Evolutionary conservation across 768 basidiomycete genomes (phyloP), one percentile per base, ranked within the genome.

Genomic region (Phaeotremella fagi): DNA sequence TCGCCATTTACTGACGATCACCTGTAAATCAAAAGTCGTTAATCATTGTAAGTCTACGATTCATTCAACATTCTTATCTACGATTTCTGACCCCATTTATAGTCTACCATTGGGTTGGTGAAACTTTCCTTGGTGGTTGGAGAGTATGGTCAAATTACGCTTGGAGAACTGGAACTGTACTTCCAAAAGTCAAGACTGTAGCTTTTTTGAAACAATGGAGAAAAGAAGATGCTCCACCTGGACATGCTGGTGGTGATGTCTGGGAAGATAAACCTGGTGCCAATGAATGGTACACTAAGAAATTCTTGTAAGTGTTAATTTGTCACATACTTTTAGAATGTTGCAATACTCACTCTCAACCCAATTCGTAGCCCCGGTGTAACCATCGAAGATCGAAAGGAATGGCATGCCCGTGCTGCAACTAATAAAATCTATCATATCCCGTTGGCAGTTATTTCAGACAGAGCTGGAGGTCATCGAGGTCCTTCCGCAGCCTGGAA

Each of bases 31-130:
- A n/a, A n/a, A n/a, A 62, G 57, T 59, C 46, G 45, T 63, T 12
- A 55, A 52, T 16, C 61, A 61, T 36, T 60, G 59, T 64, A 23
- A 45, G 59, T 57, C n/a, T n/a, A n/a, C n/a, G n/a, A n/a, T n/a
- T n/a, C n/a, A n/a, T n/a, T n/a, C n/a, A n/a, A n/a, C n/a, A n/a
- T n/a, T n/a, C n/a, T n/a, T n/a, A n/a, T n/a, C n/a, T n/a, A 41
- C 45, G 41, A 20, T 33, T 18, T 22, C 22, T 33, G 50, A 29
- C 18, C n/a, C n/a, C n/a, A n/a, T n/a, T n/a, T 15, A 31, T 42
- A 66, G 64, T 55, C 48, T 64, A 68, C 37, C 66, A 68, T 44
- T 59, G 58, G 53, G 59, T 68, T 46, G 66, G 66, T 4, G 66
- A 68, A 44, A 60, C 49, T 9, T 68, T 68, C 45, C 31, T 62